Base-by-base conservation (phyloP, 169 alveolate genomes). In the Plasmodium coatneyi region DNA sequence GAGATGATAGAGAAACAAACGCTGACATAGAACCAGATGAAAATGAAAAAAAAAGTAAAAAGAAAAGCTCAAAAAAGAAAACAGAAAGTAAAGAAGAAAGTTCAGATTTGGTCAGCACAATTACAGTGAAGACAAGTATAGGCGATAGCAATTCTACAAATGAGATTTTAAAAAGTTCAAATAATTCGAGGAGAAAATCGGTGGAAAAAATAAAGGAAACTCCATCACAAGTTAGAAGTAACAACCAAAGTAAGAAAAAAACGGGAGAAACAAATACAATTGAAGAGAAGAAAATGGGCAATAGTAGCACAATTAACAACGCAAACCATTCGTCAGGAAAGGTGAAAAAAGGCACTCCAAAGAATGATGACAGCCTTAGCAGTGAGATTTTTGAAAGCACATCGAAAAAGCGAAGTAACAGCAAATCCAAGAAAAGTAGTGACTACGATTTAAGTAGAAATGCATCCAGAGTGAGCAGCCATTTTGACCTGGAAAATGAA, bases 371-470 rank as follows among this genome's bases (percentile, higher is more conserved):
- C 0, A 30, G 12, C 56, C 43, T 14, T 14, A 89, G 49, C 22
- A 89, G 34, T 78, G 74, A 60, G 66, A 56, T 39, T 60, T 54
- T 9, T 39, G 94, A 89, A 79, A 36, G 25, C 32, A 79, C 70
- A 22, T 5, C 39, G 7, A 89, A 79, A 78, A 89, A 80, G 34
- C 80, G 70, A 49, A 80, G 36, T n/a, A 89, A 54, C 39, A 79
- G 52, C 25, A 79, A 74, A 32, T 34, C 56, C 34, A 79, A 54
- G 60, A 89, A 66, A 89, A 32, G 74, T 79, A 89, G 19, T 39
- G 90, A 79, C 2, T 56, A 89, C 32, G 81, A 80, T 79, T n/a
- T 89, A 41, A 89, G 74, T 89, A 80, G 80, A 89, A 89, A 89
- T 79, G 94, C 30, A 12, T 46, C 83, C 43, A 79, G 72, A 72